Base-by-base conservation (phyloP, 139 green algal species). In the Micractinium sp. region DNA sequence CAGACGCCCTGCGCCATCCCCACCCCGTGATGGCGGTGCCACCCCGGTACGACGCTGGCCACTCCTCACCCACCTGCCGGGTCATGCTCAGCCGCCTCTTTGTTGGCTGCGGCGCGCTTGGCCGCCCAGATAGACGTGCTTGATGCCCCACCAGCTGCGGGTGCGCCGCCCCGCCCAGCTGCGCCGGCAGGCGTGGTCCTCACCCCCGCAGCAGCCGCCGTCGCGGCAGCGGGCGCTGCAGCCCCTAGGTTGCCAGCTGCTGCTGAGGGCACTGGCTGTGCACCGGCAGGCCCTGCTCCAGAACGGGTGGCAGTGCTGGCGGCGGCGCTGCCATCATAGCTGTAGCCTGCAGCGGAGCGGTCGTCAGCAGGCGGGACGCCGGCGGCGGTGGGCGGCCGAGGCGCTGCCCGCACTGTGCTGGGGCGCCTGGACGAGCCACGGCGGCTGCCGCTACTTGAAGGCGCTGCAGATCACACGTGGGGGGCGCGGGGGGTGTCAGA, bases 61-160 rank as follows among this genome's bases (percentile, higher is more conserved):
- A n/a, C 71, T 33, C 0, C 18, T 39, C 38, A 61, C 85, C 67
- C 85, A 88, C 85, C 69, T 19, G n/a, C 4, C 3, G 85, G 85
- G 33, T 75, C 71, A n/a, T 88, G 85, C 73, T 82, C 73, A 41
- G 81, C 33, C 18, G 60, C 47, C 53, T 88, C 73, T 73, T 61
- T 82, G 31, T 36, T 71, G 1, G 85, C 85, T 9, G 41, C 73
- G 12, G 47, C 85, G 15, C 74, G 74, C 71, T 75, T 79, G 22
- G 47, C 47, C 12, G 53, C 38, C 41, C 38, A 88, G 78, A 61
- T 79, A 56, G n/a, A 53, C 18, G n/a, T 12, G 14, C 25, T 84
- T 29, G 78, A 5, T n/a, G 19, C 63, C 18, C 20, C 63, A 23
- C 20, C 63, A 71, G 63, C 63, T 71, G 63, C 63, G 14, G 63